Base-by-base conservation (phyloP, 768 basidiomycete species). In the Lactarius sp. region DNA sequence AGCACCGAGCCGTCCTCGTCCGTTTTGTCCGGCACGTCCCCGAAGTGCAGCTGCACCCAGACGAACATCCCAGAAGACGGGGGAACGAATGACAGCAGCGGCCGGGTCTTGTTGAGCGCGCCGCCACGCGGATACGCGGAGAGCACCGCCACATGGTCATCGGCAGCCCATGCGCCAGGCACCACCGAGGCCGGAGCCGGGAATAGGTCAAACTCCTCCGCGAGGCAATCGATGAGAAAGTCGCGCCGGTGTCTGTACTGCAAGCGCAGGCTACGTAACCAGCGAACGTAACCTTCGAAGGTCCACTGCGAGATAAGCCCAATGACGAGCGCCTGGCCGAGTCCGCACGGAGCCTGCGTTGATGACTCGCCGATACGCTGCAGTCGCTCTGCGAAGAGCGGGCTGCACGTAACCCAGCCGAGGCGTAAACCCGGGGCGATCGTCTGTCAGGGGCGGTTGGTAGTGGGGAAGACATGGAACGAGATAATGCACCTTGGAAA, bases 51-150 rank as follows among this genome's bases (percentile, higher is more conserved):
- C 68, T 79, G 79, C 70, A 85, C 85, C 86, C 86, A 88, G 37
- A 86, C 66, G 73, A 91, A 93, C 92, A 93, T 94, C 8, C 92
- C 92, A n/a, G 87, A 80, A 1, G 81, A 81, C 0, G 91, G 90
- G 14, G 90, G 87, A 1, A 89, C 81, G 70, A 92, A 87, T 52
- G 83, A 85, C 66, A 92, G 81, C 64, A 87, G 70, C 27, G 78
- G 71, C 10, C 72, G 56, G 22, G 72, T 67, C 22, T 64, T 67
- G 75, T 84, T 81, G 60, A 73, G 69, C 69, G 61, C 47, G 54
- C 62, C 66, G 37, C 65, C 72, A 50, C 72, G 69, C 7, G 22
- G 46, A 52, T 73, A 82, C 49, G 76, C 85, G 66, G 73, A 73
- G 75, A 79, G 85, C 60, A 79, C 77, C 73, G 71, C 66, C 71